phyloP scores from a whole-genome alignment of 2,329 filamentous ascomycete species.

The Dactylellina haptotyla region DNA sequence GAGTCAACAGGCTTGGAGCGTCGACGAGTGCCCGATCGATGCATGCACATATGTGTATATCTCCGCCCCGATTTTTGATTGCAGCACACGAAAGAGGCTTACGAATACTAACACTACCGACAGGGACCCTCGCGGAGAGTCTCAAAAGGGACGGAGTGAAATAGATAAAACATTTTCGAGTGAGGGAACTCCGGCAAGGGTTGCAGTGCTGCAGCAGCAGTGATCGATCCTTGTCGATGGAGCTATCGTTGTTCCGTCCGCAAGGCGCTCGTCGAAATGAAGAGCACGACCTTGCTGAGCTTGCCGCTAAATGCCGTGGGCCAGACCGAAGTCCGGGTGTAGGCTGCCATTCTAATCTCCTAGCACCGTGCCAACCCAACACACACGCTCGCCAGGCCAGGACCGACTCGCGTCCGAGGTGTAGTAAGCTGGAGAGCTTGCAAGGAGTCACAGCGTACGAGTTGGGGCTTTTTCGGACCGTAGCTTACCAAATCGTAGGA shows the following conservation, averaged over 20 bases:
- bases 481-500: conserved; percentile 49
- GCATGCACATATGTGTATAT: background rate
- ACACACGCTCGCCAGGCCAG: background rate
- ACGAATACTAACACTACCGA: conserved; percentile 21
- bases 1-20: background rate
- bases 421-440: background rate
- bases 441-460: background rate
- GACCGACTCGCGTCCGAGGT: background rate
- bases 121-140: background rate
- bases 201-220: background rate
- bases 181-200: background rate
- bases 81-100: conserved; percentile 4
- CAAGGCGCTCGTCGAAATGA: conserved; percentile 35
- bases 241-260: background rate
- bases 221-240: conserved; percentile 17
- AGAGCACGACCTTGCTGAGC: conserved; percentile 23
- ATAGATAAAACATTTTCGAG: too few relatives aligned
- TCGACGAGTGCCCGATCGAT: conserved; percentile 23
- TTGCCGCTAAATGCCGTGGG: conserved; percentile 50
- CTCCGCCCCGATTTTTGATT: conserved; percentile 25
- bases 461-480: conserved; percentile 34
- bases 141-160: too few relatives aligned
- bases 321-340: conserved; percentile 23
- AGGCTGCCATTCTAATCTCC: conserved; percentile 49
- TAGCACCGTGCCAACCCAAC: conserved; percentile 17